A percentile compares a stretch with the other conserved stretches of the same genome.
phyloP scores from a whole-genome alignment of 257 asterid species.

The Coffea canephora region DNA sequence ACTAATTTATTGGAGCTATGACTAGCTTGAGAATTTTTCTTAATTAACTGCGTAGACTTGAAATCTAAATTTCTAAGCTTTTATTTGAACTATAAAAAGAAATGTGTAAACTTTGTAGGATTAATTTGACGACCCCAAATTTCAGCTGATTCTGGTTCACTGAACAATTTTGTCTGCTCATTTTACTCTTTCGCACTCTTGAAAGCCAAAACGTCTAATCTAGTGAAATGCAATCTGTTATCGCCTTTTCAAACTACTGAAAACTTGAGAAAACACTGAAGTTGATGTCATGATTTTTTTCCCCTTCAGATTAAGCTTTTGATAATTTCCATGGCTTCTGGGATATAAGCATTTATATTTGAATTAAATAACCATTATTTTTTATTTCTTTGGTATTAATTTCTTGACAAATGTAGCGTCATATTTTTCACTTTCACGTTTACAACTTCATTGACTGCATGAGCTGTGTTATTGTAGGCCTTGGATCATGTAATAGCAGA shows the following conservation, averaged over 20 bases:
- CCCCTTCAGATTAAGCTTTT: not conserved
- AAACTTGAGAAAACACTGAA: slow-evolving; percentile 7
- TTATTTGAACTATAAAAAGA: not conserved
- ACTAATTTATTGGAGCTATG: slow-evolving; percentile 2
- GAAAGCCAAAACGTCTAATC: not conserved
- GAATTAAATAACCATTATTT: not conserved
- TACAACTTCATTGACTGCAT: not conserved
- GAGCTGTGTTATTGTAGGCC: slow-evolving; percentile 47
- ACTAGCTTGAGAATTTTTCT: not conserved
- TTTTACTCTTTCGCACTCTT: not conserved
- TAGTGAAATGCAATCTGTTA: not conserved
- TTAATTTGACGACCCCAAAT: not conserved
- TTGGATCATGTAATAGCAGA: slow-evolving; percentile 95
- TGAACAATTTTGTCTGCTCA: not conserved
- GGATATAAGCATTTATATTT: not conserved
- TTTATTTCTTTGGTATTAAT: not conserved
- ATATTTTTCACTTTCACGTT: not conserved
- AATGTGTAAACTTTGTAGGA: not conserved
- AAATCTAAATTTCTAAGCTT: not conserved
- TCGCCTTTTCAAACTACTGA: not conserved
- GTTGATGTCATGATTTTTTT: slow-evolving; percentile 1
- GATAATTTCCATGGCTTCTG: not conserved
- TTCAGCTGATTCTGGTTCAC: slow-evolving; percentile 4
- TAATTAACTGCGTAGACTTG: not conserved
- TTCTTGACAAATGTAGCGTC: not conserved